phyloP scores from a whole-genome alignment of 345 rosid genomes.

The Populus tremula region DNA sequence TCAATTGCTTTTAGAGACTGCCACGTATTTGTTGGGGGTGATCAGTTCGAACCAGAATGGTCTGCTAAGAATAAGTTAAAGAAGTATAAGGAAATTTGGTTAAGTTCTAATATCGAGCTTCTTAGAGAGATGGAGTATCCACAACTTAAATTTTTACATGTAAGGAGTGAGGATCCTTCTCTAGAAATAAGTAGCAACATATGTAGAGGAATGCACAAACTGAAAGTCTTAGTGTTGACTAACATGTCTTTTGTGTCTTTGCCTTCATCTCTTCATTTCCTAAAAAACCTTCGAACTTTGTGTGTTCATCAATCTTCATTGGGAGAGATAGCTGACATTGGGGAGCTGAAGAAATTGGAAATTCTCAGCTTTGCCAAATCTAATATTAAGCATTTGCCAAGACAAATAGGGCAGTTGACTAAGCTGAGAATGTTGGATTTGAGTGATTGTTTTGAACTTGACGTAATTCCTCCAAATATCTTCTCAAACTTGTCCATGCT shows the following conservation, averaged over 20 bases:
- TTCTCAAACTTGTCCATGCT: constrained; percentile 20
- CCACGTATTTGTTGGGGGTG: background rate
- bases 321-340: background rate
- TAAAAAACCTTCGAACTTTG: constrained; percentile 5
- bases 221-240: constrained; percentile 7
- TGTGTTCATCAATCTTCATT: background rate
- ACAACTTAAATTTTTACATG: background rate
- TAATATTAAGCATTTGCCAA: constrained; percentile 17
- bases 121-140: constrained; percentile 8
- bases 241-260: background rate
- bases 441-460: background rate
- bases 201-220: background rate
- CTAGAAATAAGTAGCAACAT: background rate
- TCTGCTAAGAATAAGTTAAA: background rate
- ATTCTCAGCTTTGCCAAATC: constrained; percentile 29
- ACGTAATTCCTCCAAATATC: constrained; percentile 28
- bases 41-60: background rate
- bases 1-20: background rate
- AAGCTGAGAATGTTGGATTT: constrained; percentile 20
- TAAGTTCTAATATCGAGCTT: background rate
- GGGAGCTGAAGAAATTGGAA: constrained; percentile 22
- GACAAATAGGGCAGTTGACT: constrained; percentile 18
- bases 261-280: background rate
- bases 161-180: background rate
- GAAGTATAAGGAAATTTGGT: background rate